These are phyloP conservation scores for Carpinus fangiana DNA, from an alignment of 306 rosid species.

Conservation along the genomic window DNA sequence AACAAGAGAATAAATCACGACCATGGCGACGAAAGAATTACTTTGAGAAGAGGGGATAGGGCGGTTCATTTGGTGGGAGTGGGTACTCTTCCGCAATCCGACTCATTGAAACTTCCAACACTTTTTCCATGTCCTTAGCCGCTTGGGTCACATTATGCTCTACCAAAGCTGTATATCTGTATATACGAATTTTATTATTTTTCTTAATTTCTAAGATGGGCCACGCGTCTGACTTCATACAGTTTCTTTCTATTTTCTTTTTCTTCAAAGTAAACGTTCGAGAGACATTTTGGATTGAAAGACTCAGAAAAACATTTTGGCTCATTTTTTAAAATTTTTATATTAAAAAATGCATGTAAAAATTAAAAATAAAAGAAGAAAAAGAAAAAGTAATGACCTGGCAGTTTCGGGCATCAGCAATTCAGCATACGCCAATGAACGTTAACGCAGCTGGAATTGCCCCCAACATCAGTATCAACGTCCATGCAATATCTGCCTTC, in stretches of 20 bases:
- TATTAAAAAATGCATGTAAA: too few species aligned
- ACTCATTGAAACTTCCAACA: conserved; percentile 44
- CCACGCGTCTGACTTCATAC: too few species aligned
- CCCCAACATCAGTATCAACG: conserved; percentile 73
- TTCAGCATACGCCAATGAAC: conserved; percentile 80
- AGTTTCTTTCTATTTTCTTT: too few species aligned
- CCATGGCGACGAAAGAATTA: conserved; percentile 58
- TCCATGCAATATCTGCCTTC: conserved; percentile 70
- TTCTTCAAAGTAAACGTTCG: too few species aligned
- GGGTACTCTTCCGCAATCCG: conserved; percentile 50
- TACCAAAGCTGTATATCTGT: neutral
- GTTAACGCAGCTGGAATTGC: conserved; percentile 75
- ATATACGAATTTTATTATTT: too few species aligned
- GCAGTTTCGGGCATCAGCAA: conserved; percentile 96
- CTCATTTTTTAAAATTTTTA: too few species aligned
- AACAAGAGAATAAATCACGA: conserved; percentile 59
- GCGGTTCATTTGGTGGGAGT: neutral
- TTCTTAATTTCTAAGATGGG: too few species aligned
- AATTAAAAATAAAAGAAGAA: too few species aligned
- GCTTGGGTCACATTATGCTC: conserved; percentile 58
- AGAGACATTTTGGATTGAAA: too few species aligned
- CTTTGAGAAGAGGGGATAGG: conserved; percentile 46
- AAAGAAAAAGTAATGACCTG: conserved; percentile 52
- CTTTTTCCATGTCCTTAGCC: conserved; percentile 68
- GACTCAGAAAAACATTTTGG: too few species aligned